Percentiles rank a stretch among this genome's conserved stretches.
Evolutionary conservation across 2,329 filamentous ascomycete genomes (phyloP).

Genomic region (Verticillium zaregamsianum): DNA sequence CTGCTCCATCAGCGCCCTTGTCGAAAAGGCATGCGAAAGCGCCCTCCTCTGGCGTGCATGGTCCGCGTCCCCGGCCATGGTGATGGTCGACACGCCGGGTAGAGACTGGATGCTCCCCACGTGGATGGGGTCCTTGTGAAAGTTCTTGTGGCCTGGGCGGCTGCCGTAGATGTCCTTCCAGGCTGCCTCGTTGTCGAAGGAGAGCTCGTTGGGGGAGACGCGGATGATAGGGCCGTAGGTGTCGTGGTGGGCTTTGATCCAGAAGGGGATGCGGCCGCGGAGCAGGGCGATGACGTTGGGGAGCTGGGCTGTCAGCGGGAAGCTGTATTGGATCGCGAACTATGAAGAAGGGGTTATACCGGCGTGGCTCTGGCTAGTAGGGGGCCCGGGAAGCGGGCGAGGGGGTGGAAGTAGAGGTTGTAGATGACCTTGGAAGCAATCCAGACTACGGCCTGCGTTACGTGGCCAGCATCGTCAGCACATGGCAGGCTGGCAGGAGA

Average conservation of each 20-base stretch:
- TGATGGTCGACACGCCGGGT: conserved; percentile 7
- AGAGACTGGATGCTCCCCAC: conserved; percentile 18
- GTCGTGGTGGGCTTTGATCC: conserved; percentile 17
- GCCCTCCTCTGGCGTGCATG: conserved; percentile 9
- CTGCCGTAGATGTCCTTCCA: conserved; percentile 12
- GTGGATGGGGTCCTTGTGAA: conserved; percentile 25
- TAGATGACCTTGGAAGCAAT: neutral
- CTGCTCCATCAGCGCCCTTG: conserved; percentile 5
- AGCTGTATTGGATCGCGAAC: neutral
- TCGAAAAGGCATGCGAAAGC: conserved; percentile 6
- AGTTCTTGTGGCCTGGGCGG: conserved; percentile 16
- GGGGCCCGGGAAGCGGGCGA: conserved; percentile 7
- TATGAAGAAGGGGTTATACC: neutral
- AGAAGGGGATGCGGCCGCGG: conserved; percentile 17
- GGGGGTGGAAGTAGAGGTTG: conserved; percentile 7
- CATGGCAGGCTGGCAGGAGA: too few relatives aligned
- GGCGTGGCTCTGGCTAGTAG: neutral
- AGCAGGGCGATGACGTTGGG: conserved; percentile 14
- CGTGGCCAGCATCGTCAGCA: neutral
- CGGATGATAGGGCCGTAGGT: conserved; percentile 17
- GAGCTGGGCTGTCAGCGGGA: conserved; percentile 1
- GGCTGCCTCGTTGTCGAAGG: conserved; percentile 7
- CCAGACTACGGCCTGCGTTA: neutral
- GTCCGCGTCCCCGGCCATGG: conserved; percentile 7
- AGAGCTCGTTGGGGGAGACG: conserved; percentile 12